Evolutionary conservation across 2,329 filamentous ascomycete species (phyloP).

Genomic region (Dryadomyces quercivorus): DNA sequence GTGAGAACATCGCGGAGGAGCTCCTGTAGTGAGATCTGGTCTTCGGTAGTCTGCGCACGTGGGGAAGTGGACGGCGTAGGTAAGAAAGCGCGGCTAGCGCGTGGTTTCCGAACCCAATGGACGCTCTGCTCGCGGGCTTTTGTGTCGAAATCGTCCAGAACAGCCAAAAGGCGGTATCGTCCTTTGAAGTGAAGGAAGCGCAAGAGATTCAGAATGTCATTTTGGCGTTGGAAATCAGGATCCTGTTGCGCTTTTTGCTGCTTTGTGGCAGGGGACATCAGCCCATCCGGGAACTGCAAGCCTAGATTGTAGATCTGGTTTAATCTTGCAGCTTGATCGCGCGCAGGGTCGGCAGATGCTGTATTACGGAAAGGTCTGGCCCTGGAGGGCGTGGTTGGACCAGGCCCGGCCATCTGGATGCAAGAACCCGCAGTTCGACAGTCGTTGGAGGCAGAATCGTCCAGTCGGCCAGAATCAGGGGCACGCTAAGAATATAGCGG

Average conservation of each 20-base stretch:
- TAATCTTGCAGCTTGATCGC: slow-evolving; percentile 12
- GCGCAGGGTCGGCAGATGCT: slow-evolving; percentile 6
- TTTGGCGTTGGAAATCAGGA: slow-evolving; percentile 9
- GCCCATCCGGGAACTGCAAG: slow-evolving; percentile 12
- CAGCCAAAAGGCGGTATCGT: slow-evolving; percentile 8
- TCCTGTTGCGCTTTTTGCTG: slow-evolving; percentile 9
- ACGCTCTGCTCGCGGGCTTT: slow-evolving; percentile 12
- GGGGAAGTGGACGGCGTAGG: slow-evolving; percentile 8
- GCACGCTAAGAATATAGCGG: neutral
- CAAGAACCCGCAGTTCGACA: neutral
- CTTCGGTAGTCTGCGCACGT: slow-evolving; percentile 6
- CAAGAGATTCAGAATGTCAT: slow-evolving; percentile 14
- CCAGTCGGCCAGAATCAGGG: neutral
- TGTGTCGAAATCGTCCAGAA: slow-evolving; percentile 12
- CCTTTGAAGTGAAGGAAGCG: slow-evolving; percentile 13
- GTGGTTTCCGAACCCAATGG: slow-evolving; percentile 15
- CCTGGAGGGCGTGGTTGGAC: slow-evolving; percentile 9
- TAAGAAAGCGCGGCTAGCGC: slow-evolving; percentile 10
- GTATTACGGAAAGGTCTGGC: neutral
- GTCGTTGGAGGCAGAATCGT: neutral
- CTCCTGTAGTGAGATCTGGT: slow-evolving; percentile 15
- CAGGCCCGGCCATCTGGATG: neutral
- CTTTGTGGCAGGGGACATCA: slow-evolving; percentile 12
- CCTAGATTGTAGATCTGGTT: slow-evolving; percentile 18
- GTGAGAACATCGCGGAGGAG: slow-evolving; percentile 14